A percentile compares a stretch with the other conserved stretches of the same genome.
phyloP scores from a whole-genome alignment of 2,329 filamentous ascomycete genomes.

The Didymella segeticola region DNA sequence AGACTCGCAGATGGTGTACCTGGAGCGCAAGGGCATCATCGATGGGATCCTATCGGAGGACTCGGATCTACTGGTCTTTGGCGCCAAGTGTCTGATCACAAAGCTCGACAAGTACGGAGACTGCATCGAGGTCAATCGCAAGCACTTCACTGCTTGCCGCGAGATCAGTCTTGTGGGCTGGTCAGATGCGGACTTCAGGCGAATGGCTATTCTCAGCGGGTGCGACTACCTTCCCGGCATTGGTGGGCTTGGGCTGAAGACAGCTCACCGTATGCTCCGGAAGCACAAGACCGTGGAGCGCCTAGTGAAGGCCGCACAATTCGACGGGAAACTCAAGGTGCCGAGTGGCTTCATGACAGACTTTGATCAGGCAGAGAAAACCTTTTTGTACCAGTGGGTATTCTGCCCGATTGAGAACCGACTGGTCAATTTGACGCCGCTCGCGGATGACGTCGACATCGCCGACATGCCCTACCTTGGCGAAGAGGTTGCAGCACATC shows the following conservation, averaged over 20 bases:
- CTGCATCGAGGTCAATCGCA: constrained; percentile 88
- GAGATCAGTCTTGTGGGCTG: constrained; percentile 90
- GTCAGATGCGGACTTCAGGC: constrained; percentile 88
- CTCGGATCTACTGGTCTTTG: constrained; percentile 94
- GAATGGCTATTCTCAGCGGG: constrained; percentile 95
- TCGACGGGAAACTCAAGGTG: constrained; percentile 84
- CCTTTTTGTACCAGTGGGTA: constrained; percentile 93
- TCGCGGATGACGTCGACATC: constrained; percentile 67
- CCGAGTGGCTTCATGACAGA: constrained; percentile 80
- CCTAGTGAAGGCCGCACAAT: constrained; percentile 80
- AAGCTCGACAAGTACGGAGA: constrained; percentile 95
- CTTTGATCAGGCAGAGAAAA: constrained; percentile 87
- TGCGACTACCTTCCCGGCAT: constrained; percentile 95
- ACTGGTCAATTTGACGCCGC: constrained; percentile 77
- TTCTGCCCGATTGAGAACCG: constrained; percentile 78
- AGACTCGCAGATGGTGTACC: constrained; percentile 93
- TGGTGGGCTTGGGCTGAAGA: constrained; percentile 87
- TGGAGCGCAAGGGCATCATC: constrained; percentile 85
- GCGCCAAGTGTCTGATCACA: constrained; percentile 86
- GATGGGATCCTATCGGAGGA: constrained; percentile 93
- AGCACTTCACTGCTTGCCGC: constrained; percentile 85
- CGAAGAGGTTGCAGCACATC: constrained; percentile 68
- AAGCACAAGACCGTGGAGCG: constrained; percentile 89
- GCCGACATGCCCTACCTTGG: constrained; percentile 85
- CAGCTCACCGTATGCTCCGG: constrained; percentile 85